These are phyloP conservation scores for Trichoderma sp. DNA, from an alignment of 2,329 filamentous ascomycete species.

Conservation along the genomic window DNA sequence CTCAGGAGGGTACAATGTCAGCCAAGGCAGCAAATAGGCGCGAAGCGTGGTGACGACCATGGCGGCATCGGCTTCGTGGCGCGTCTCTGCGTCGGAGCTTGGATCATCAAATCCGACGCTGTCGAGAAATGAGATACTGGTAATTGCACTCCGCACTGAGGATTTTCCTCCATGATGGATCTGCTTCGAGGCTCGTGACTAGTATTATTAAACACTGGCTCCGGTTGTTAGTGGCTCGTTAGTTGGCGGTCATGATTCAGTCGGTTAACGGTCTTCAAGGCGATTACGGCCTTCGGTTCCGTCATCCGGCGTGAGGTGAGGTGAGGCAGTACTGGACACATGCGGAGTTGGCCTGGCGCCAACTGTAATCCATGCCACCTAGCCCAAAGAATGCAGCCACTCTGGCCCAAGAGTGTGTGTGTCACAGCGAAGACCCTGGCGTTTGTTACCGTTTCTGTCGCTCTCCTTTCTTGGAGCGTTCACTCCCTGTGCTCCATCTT, in stretches of 20 bases:
- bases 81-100: not conserved
- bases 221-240: not conserved
- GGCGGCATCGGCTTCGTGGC: not conserved
- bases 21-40: not conserved
- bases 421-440: not conserved
- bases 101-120: not conserved
- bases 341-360: conserved; percentile 10
- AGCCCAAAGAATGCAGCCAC: conserved; percentile 4
- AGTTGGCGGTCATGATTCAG: conserved; percentile 1
- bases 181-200: not conserved
- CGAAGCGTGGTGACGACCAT: not conserved
- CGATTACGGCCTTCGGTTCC: conserved; percentile 3
- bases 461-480: conserved; percentile 8
- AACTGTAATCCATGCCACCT: not conserved
- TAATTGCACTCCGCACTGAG: not conserved
- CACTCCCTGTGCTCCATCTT: not conserved
- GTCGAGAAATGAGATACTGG: not conserved
- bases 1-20: not conserved
- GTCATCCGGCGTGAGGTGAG: conserved; percentile 1
- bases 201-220: not conserved
- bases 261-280: not conserved
- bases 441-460: not conserved
- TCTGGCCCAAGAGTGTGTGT: not conserved
- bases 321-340: not conserved
- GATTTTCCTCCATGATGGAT: not conserved